phyloP scores from a whole-genome alignment of 2,329 filamentous ascomycete genomes.

The Massarina eburnea region DNA sequence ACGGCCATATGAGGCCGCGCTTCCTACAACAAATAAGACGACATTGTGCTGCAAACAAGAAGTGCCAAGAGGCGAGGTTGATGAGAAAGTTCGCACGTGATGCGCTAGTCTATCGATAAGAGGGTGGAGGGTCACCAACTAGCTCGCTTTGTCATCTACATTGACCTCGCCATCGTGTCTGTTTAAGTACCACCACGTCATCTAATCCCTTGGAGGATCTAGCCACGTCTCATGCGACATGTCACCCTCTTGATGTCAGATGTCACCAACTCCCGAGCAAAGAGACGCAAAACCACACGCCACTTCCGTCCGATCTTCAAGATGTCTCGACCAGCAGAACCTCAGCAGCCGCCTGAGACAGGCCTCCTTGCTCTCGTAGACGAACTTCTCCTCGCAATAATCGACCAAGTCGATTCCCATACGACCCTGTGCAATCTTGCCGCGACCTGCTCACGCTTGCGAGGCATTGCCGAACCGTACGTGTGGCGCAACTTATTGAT shows the following conservation, averaged over 20 bases:
- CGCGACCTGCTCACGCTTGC: constrained; percentile 32
- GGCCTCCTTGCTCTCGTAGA: constrained; percentile 34
- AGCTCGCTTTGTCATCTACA: too few species aligned
- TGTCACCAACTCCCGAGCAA: constrained; percentile 9
- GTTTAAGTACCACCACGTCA: too few species aligned
- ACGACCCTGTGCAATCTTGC: constrained; percentile 31
- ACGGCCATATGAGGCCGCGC: too few species aligned
- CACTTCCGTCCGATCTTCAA: constrained; percentile 27
- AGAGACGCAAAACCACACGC: constrained; percentile 29
- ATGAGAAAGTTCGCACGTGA: too few species aligned
- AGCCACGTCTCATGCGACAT: too few species aligned
- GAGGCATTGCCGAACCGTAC: constrained; percentile 35
- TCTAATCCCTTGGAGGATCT: too few species aligned
- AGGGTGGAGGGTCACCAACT: too few species aligned
- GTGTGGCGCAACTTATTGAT: constrained; percentile 36
- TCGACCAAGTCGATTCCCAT: constrained; percentile 31
- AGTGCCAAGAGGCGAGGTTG: too few species aligned
- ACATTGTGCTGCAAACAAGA: too few species aligned
- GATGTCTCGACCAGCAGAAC: constrained; percentile 17
- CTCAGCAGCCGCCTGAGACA: constrained; percentile 9
- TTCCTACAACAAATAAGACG: too few species aligned
- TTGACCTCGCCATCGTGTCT: too few species aligned
- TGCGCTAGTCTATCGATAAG: too few species aligned
- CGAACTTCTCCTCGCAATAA: constrained; percentile 37
- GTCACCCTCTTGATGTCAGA: constrained; percentile 21